Conservation (phyloP, 441 rosid genomes). For the Pelargonium fulgidum region DNA sequence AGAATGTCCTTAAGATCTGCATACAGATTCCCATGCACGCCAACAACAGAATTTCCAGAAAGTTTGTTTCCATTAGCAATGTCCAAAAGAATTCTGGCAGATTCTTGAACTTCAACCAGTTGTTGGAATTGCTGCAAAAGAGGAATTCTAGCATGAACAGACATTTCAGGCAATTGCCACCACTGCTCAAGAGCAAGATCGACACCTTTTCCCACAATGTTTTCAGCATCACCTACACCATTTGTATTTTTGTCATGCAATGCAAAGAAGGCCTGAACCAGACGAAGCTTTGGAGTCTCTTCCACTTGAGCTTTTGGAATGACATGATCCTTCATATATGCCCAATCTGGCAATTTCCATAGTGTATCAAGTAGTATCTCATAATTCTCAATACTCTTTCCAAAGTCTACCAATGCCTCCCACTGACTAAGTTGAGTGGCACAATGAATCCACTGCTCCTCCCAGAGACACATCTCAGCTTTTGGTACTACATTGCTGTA, state of each 20-base stretch:
- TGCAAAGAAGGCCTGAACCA: conserved; percentile 83
- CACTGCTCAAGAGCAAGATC: conserved; percentile 94
- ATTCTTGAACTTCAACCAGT: conserved; percentile 96
- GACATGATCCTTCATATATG: conserved; percentile 86
- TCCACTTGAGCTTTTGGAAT: conserved; percentile 96
- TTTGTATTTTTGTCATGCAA: conserved; percentile 79
- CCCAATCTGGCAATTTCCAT: conserved; percentile 98
- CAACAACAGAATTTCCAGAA: conserved; percentile 52
- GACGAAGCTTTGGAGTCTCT: conserved; percentile 89
- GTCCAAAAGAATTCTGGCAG: conserved; percentile 74
- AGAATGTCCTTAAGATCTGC: conserved; percentile 96
- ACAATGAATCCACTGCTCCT: conserved; percentile 97
- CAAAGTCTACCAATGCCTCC: conserved; percentile 94
- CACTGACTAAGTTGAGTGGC: conserved; percentile 93
- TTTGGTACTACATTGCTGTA: conserved; percentile 88
- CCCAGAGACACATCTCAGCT: conserved; percentile 99
- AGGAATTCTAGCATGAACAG: conserved; percentile 87
- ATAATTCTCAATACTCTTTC: conserved; percentile 84
- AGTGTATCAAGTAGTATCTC: conserved; percentile 90
- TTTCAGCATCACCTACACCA: conserved; percentile 85
- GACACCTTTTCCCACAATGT: conserved; percentile 76
- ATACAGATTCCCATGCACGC: conserved; percentile 68
- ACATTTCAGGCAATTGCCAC: conserved; percentile 99
- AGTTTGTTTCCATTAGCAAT: conserved; percentile 78
- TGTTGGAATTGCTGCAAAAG: conserved; percentile 97